Evolutionary conservation across 139 green algal species (phyloP), one percentile per base, ranked within the genome.

Genomic region (Tetraselmis chui): DNA sequence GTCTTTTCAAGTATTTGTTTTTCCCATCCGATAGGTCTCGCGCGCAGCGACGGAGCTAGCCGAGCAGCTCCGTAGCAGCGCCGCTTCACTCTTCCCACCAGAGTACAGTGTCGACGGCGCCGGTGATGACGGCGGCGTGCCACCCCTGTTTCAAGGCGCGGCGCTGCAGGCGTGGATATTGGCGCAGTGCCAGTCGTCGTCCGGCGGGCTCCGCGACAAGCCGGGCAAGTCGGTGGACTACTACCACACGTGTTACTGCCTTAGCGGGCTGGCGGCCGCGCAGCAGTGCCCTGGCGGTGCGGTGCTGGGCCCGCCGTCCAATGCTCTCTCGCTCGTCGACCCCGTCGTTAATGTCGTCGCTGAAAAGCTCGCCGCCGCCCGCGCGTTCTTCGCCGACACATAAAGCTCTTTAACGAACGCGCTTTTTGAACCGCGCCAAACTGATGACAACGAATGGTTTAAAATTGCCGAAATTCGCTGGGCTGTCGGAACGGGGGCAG

Each of bases 161-260:
- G 92, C 90, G 1, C 88, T 97, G 76, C 95, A 98, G 87, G 84
- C 94, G 25, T 98, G 96, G 94, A 77, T 98, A 26, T 88, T 99
- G 25, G 85, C 85, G 32, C 92, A 85, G 76, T 95, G 89, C 80
- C 90, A 94, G 75, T 32, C 83, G 27, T 31, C 81, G 1, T 88
- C 89, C 31, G 96, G 96, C 30, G 97, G 97, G 0, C 80, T 99
- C 79, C 84, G 92, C 0, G 97, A 99, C 88, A 99, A 99, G 90
- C 97, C 97, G 18, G 94, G 95, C 59, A 97, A 97, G 85, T 78
- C 86, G 0, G 79, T 89, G 11, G 97, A 99, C 90, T 97, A 94
- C 81, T 99, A 99, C 85, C 97, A 99, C 94, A 98, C 95, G 75
- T 99, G 96, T 88, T 99, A 99, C 92, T 98, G 93, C 87, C 84